Evolutionary conservation across 2,329 filamentous ascomycete genomes (phyloP), one percentile per base, ranked within the genome.

Genomic region (Blastomyces percursus): DNA sequence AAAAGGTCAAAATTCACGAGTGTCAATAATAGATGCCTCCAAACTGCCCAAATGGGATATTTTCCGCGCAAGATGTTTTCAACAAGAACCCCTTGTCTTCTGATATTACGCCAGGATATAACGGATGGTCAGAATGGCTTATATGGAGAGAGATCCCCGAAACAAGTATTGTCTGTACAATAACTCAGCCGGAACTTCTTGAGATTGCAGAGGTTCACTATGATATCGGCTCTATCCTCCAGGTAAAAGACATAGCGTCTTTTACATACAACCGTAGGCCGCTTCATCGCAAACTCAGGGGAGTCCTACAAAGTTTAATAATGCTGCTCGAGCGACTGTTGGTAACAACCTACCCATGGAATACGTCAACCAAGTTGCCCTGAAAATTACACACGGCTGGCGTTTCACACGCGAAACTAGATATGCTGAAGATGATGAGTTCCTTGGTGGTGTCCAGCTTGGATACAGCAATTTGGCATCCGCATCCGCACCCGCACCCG

Each of bases 71-170:
- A 5, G 61, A 65, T 0, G 59, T 75, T 1, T 67, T 74, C 3
- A 30, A 27, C 5, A 61, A 69, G 7, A 11, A 60, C 12, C 64
- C 60, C 7, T n/a, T 63, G 12, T 60, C 54, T n/a, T 35, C 48
- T 40, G 57, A 63, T n/a, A 61, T 62, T 11, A 32, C 64, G 0
- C 61, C 50, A 0, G 70, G 71, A 59, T 75, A 73, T n/a, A 51
- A 48, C 9, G 73, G 72, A 0, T 46, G 56, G 0, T 71, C 69
- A 0, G 75, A 77, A 24, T 76, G 68, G 48, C 62, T 74, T 0
- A 63, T 76, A 0, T 77, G 75, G 75, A 70, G 72, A 0, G 59
- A 62, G 1, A 66, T 76, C 0, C 65, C 69, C 0, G 30, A 63
- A 0, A 24, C 65, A 2, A 71, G 73, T 2, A 74, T 77, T 9